These are phyloP conservation scores for Calophaca sinica DNA, from an alignment of 306 rosid genomes.

Conservation along the genomic window DNA sequence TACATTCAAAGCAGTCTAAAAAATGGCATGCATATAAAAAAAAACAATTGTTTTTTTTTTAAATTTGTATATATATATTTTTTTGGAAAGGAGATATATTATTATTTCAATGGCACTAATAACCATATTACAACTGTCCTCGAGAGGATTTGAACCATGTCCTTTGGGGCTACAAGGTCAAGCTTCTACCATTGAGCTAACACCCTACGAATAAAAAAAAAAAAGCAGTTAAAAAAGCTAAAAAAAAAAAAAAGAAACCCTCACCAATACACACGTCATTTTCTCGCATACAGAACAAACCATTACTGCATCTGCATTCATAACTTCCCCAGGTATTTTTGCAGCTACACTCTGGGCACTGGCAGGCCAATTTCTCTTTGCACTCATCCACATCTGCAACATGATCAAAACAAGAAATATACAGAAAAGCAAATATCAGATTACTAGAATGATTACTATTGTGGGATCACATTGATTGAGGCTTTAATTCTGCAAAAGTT, in stretches of 20 bases:
- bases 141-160: too few species aligned
- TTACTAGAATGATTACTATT: slow-evolving; percentile 11
- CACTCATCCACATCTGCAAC: slow-evolving; percentile 86
- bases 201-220: neutral
- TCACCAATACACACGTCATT: slow-evolving; percentile 86
- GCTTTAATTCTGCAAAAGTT: neutral
- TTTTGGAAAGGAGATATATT: too few species aligned
- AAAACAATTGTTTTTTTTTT: too few species aligned
- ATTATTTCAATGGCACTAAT: too few species aligned
- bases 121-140: too few species aligned
- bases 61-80: too few species aligned
- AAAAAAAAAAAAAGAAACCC: slow-evolving; percentile 11
- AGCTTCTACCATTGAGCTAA: too few species aligned
- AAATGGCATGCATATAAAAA: too few species aligned
- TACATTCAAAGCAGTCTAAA: too few species aligned
- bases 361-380: slow-evolving; percentile 77
- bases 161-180: too few species aligned
- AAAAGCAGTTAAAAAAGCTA: slow-evolving; percentile 11
- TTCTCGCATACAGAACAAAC: slow-evolving; percentile 67
- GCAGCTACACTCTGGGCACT: slow-evolving; percentile 87
- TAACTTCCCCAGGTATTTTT: slow-evolving; percentile 92
- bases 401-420: slow-evolving; percentile 30
- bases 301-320: slow-evolving; percentile 75
- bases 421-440: neutral
- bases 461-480: slow-evolving; percentile 18